A percentile compares a stretch with the other conserved stretches of the same genome.
Conservation (phyloP, 2,329 filamentous ascomycete genomes). For the Xylariaceae sp. region DNA sequence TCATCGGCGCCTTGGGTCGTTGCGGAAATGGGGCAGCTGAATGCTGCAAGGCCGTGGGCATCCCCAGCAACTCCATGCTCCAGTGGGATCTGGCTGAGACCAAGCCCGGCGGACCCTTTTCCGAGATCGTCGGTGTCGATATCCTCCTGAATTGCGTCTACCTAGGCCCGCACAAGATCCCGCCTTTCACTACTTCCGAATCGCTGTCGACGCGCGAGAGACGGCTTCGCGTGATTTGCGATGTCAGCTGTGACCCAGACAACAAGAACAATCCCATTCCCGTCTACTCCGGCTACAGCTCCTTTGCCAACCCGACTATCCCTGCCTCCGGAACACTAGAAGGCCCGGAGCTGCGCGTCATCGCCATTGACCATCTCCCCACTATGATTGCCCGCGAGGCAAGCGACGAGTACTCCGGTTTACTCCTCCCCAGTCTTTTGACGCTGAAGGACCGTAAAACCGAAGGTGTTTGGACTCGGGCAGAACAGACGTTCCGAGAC, state of each 20-base stretch:
- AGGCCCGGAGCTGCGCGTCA: slow-evolving; percentile 2
- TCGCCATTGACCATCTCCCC: slow-evolving; percentile 9
- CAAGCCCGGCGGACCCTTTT: slow-evolving; percentile 66
- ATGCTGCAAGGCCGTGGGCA: slow-evolving; percentile 67
- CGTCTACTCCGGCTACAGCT: slow-evolving; percentile 6
- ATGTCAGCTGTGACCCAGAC: slow-evolving; percentile 8
- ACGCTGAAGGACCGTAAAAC: slow-evolving; percentile 1
- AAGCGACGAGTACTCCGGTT: slow-evolving; percentile 10
- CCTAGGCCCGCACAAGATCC: slow-evolving; percentile 2
- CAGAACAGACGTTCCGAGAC: slow-evolving; percentile 2
- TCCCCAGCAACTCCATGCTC: slow-evolving; percentile 61
- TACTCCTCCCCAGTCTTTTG: slow-evolving; percentile 11
- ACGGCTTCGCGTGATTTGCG: slow-evolving; percentile 11
- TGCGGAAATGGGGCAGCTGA: slow-evolving; percentile 84
- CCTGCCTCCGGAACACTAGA: neutral
- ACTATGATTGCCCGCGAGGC: slow-evolving; percentile 10
- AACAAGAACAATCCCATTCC: slow-evolving; percentile 9
- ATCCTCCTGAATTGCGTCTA: slow-evolving; percentile 12
- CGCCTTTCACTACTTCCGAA: slow-evolving; percentile 8
- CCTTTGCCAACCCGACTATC: slow-evolving; percentile 6
- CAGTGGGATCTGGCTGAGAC: slow-evolving; percentile 77
- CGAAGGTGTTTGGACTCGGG: slow-evolving; percentile 5
- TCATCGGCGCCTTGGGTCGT: slow-evolving; percentile 79
- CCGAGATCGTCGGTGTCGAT: slow-evolving; percentile 21
- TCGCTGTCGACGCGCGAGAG: neutral